These are phyloP conservation scores for Leishmania major DNA, from an alignment of 208 protist species.

Conservation along the genomic window DNA sequence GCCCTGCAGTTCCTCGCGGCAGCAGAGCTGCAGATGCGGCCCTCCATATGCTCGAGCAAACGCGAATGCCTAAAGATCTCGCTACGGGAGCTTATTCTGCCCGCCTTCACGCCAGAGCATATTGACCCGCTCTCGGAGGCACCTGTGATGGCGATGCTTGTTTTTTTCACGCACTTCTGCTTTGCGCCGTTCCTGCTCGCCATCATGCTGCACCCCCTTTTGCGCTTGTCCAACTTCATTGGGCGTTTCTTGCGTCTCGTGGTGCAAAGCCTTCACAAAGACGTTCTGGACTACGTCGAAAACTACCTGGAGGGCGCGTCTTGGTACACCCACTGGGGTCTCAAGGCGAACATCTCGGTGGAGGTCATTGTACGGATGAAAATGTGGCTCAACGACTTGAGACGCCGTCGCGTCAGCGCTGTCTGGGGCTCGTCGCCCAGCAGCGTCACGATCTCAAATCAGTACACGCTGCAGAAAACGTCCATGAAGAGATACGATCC, in stretches of 20 bases:
- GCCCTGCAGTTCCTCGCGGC: constrained; percentile 46
- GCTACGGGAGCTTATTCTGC: constrained; percentile 63
- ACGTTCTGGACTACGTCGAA: constrained; percentile 70
- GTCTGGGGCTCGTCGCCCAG: constrained; percentile 17
- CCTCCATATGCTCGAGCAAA: constrained; percentile 39
- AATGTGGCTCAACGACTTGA: constrained; percentile 48
- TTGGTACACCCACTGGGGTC: constrained; percentile 69
- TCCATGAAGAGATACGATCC: constrained; percentile 30
- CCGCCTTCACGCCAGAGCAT: constrained; percentile 57
- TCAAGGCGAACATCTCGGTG: constrained; percentile 43
- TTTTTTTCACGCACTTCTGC: constrained; percentile 60
- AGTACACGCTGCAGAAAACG: constrained; percentile 31
- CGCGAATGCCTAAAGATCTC: constrained; percentile 53
- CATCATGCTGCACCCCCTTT: constrained; percentile 62
- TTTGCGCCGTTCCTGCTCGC: constrained; percentile 65
- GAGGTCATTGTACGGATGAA: constrained; percentile 48
- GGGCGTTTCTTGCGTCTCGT: constrained; percentile 77
- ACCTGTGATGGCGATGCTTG: constrained; percentile 53
- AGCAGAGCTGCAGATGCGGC: background rate
- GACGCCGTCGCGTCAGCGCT: constrained; percentile 26
- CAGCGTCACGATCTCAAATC: constrained; percentile 15
- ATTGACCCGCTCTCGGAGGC: constrained; percentile 42
- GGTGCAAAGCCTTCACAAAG: constrained; percentile 70
- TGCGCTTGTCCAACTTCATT: constrained; percentile 76
- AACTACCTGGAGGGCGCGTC: constrained; percentile 72